Percentiles rank a stretch among this genome's conserved stretches.
Conservation (phyloP, 768 basidiomycete species). For the Crepidotus variabilis region DNA sequence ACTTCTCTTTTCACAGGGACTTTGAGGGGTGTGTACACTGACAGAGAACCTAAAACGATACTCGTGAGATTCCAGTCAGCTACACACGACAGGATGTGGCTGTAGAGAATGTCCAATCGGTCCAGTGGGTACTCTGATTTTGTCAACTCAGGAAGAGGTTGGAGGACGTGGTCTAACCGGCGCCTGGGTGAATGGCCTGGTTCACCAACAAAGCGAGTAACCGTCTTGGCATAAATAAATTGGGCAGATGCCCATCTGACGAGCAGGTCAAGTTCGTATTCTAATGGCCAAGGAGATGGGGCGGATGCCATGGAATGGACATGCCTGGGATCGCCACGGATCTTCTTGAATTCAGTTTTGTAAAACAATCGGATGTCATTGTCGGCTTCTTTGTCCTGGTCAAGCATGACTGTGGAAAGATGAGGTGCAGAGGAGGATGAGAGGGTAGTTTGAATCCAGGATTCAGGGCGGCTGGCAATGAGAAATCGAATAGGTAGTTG, state of each 20-base stretch:
- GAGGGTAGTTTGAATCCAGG: not conserved
- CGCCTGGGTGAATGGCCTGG: constrained; percentile 3
- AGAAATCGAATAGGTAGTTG: constrained; percentile 5
- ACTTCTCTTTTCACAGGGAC: not conserved
- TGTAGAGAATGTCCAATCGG: constrained; percentile 12
- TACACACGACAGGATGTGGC: constrained; percentile 3
- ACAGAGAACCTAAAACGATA: not conserved
- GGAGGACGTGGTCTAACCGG: constrained; percentile 11
- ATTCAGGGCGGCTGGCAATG: constrained; percentile 10
- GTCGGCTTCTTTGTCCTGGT: constrained; percentile 4
- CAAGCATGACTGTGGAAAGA: not conserved
- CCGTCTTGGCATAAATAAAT: constrained; percentile 15
- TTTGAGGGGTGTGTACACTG: not conserved
- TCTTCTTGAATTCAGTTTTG: not conserved
- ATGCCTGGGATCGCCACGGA: constrained; percentile 3
- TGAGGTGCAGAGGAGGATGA: not conserved
- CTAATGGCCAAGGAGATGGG: constrained; percentile 8
- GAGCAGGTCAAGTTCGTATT: constrained; percentile 3
- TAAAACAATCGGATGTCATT: constrained; percentile 11
- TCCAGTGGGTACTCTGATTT: constrained; percentile 10
- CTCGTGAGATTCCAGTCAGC: not conserved
- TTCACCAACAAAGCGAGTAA: constrained; percentile 9
- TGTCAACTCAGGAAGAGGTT: not conserved
- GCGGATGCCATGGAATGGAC: not conserved
- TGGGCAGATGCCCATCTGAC: constrained; percentile 15